These are phyloP conservation scores for Kwoniella europaea DNA, from an alignment of 768 basidiomycete genomes.

Conservation along the genomic window DNA sequence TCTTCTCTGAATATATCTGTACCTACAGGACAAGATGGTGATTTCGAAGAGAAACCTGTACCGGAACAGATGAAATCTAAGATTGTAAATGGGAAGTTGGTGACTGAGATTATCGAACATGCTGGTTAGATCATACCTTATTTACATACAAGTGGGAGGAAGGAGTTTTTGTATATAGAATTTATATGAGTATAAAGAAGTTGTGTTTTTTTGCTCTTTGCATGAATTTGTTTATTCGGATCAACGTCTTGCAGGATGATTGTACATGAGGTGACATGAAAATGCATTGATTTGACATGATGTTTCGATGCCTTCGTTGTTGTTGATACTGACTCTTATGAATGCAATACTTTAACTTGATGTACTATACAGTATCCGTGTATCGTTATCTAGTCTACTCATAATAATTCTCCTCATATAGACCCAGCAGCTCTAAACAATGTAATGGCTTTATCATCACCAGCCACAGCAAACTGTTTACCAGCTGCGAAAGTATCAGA, in stretches of 20 bases:
- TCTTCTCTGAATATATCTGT: slow-evolving; percentile 88
- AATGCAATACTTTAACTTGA: too few relatives aligned
- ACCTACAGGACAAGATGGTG: slow-evolving; percentile 88
- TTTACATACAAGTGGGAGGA: too few relatives aligned
- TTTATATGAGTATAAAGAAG: too few relatives aligned
- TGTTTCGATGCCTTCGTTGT: too few relatives aligned
- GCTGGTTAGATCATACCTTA: slow-evolving; percentile 50
- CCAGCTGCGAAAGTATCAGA: slow-evolving; percentile 45
- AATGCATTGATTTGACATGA: not conserved
- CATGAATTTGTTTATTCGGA: too few relatives aligned
- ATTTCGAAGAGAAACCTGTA: slow-evolving; percentile 84
- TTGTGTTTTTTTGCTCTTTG: too few relatives aligned
- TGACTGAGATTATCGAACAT: slow-evolving; percentile 90
- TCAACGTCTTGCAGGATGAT: too few relatives aligned
- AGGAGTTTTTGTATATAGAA: too few relatives aligned
- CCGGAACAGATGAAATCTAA: slow-evolving; percentile 95
- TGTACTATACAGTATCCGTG: too few relatives aligned
- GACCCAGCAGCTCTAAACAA: slow-evolving; percentile 54
- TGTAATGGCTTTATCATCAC: slow-evolving; percentile 53
- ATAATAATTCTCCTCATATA: slow-evolving; percentile 17
- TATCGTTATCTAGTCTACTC: too few relatives aligned
- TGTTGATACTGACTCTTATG: too few relatives aligned
- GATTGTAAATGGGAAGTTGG: slow-evolving; percentile 77
- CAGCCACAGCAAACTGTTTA: slow-evolving; percentile 53
- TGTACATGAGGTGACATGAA: too few relatives aligned